Evolutionary conservation across 2,329 filamentous ascomycete species (phyloP).

Genomic region (Rachicladosporium sp.): DNA sequence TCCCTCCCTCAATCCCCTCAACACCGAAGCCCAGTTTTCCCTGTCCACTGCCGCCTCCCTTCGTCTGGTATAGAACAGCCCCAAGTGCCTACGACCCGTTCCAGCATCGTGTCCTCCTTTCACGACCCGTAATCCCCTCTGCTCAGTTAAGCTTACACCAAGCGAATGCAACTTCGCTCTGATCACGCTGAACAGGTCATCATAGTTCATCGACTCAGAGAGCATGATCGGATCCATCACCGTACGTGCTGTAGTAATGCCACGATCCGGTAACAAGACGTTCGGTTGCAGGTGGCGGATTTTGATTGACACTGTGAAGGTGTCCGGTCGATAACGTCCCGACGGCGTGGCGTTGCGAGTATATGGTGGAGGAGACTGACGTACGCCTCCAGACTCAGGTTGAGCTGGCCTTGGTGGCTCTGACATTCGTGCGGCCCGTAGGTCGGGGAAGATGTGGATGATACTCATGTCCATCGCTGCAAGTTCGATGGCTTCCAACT

Average conservation of each 20-base stretch:
- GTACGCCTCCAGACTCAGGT: not conserved
- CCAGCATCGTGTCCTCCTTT: not conserved
- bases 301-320: not conserved
- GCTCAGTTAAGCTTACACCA: not conserved
- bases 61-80: not conserved
- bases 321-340: not conserved
- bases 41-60: not conserved
- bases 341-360: not conserved
- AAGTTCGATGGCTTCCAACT: not conserved
- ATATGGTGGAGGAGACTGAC: not conserved
- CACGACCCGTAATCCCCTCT: not conserved
- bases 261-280: not conserved
- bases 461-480: not conserved
- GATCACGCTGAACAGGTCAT: conserved; percentile 1
- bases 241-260: no score
- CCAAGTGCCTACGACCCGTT: not conserved
- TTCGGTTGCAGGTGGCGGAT: not conserved
- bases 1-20: not conserved
- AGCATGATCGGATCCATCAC: no score
- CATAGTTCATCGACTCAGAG: not conserved
- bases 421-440: not conserved
- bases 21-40: not conserved
- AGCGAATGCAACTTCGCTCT: not conserved
- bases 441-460: conserved; percentile 1
- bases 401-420: not conserved